A percentile compares a stretch with the other conserved stretches of the same genome.
phyloP scores from a whole-genome alignment of 2,329 filamentous ascomycete genomes.

The Tolypocladium album region DNA sequence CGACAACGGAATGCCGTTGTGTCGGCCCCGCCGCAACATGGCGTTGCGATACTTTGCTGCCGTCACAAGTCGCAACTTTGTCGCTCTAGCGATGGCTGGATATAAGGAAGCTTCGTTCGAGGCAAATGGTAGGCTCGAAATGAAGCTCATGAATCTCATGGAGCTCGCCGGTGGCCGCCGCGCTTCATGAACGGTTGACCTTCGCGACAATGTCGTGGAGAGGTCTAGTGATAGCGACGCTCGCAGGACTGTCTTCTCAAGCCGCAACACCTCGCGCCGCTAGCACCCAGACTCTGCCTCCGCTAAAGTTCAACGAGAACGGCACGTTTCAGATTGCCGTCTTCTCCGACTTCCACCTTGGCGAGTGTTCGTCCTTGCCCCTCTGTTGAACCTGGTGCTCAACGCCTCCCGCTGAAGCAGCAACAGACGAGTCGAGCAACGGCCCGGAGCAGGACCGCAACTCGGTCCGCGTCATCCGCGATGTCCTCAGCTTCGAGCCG shows the following conservation, averaged over 20 bases:
- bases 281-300: neutral
- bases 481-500: slow-evolving; percentile 44
- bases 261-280: neutral
- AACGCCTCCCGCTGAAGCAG: neutral
- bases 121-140: neutral
- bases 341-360: slow-evolving; percentile 62
- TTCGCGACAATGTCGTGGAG: neutral
- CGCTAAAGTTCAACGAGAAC: slow-evolving; percentile 22
- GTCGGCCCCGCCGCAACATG: neutral
- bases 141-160: neutral
- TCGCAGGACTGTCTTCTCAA: neutral
- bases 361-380: slow-evolving; percentile 41
- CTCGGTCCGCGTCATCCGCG: slow-evolving; percentile 44
- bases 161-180: neutral
- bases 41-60: neutral
- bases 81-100: neutral
- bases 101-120: neutral
- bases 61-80: neutral
- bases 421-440: neutral
- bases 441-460: slow-evolving; percentile 43
- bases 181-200: neutral
- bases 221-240: neutral
- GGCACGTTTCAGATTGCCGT: slow-evolving; percentile 45
- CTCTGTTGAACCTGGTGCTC: neutral
- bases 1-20: neutral